Evolutionary conservation across 805 yeast species (phyloP).

Genomic region (Barnettozyma botsteinii): DNA sequence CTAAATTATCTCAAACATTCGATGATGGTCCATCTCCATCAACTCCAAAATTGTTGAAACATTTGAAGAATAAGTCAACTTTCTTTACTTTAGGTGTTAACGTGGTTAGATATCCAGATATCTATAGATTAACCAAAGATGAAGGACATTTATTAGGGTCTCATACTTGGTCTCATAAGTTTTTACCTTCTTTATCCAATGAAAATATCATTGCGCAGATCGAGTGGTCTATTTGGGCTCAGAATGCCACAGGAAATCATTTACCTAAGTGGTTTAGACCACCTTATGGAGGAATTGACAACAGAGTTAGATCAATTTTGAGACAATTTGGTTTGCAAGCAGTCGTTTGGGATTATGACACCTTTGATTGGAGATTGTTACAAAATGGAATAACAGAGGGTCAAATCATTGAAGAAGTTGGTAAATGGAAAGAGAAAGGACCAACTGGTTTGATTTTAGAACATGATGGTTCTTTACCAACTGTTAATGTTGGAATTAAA

Average conservation of each 20-base stretch:
- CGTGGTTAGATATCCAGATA: constrained; percentile 69
- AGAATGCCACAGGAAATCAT: constrained; percentile 88
- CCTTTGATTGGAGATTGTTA: constrained; percentile 83
- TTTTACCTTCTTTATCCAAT: constrained; percentile 69
- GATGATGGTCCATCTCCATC: constrained; percentile 90
- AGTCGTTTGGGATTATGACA: constrained; percentile 87
- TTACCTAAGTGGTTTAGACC: constrained; percentile 93
- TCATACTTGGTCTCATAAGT: constrained; percentile 92
- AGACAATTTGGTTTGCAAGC: constrained; percentile 82
- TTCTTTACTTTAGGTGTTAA: constrained; percentile 85
- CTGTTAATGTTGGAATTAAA: constrained; percentile 65
- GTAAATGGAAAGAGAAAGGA: constrained; percentile 39
- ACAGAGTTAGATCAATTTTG: constrained; percentile 73
- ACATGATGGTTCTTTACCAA: constrained; percentile 67
- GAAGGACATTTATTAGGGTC: constrained; percentile 78
- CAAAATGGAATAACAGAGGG: constrained; percentile 44
- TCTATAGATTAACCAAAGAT: constrained; percentile 48
- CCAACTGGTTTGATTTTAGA: constrained; percentile 69
- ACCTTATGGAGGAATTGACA: constrained; percentile 93
- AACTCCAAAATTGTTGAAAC: constrained; percentile 53
- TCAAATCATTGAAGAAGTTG: constrained; percentile 52
- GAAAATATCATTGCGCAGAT: constrained; percentile 84
- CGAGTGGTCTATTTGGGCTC: constrained; percentile 96
- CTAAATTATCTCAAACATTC: constrained; percentile 74
- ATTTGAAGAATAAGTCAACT: constrained; percentile 55